Base-by-base conservation (phyloP, 208 protist species). In the Porcisia hertigi region DNA sequence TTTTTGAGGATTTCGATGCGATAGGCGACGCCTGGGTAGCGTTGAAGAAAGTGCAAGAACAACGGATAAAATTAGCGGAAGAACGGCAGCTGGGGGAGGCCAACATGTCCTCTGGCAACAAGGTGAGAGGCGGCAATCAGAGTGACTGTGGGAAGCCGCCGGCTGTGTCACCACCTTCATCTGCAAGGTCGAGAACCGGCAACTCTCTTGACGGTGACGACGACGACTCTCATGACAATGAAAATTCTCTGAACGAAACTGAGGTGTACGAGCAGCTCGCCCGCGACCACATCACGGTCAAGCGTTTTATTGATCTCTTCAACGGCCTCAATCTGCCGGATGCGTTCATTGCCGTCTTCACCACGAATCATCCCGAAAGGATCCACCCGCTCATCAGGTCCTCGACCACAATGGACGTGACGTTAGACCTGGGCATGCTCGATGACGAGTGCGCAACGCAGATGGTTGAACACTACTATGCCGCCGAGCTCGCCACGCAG, bases 311-410 rank as follows among this genome's bases (percentile, higher is more conserved):
- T 0, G 75, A 84, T 20, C 97, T 97, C 69, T 86, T 98, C 12
- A 94, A 98, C 77, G 90, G 96, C 43, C 72, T 97, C 39, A 83
- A 87, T 12, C 84, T 88, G 18, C 87, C 90, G 0, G 84, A 97
- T n/a, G 89, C 88, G 16, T 88, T 93, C 60, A 82, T 98, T 23
- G 77, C 97, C 41, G 83, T 98, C 62, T 92, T 98, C 76, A 98
- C 97, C 8, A 98, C 97, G 8, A 98, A 97, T 75, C 87, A 98
- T 80, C 77, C 84, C 1, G 94, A 98, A 58, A 79, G 76, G 70
- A 80, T 98, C 41, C 87, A 97, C 70, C 76, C 83, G 23, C 75
- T 76, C 23, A 85, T 98, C 34, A 71, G 86, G 12, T 72, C 80
- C 43, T 84, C 93, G 14, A 88, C 92, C 60, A 82, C 96, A 39